Evolutionary conservation across 768 basidiomycete species (phyloP).

Genomic region (Rubroboletus pulcherrimus): DNA sequence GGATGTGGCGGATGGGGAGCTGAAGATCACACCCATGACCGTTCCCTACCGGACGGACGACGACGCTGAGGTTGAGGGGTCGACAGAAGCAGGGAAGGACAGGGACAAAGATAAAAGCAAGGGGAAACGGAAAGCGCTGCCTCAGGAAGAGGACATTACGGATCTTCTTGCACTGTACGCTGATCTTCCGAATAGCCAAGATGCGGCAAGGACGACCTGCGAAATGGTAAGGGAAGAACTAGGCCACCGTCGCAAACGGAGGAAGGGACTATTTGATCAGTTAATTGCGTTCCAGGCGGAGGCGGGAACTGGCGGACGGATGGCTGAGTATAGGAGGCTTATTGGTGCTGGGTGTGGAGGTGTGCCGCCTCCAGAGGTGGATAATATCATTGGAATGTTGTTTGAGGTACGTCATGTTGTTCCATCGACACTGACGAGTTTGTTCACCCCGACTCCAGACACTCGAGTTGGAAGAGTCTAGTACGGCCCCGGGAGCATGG

Average conservation of each 20-base stretch:
- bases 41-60: constrained; percentile 46
- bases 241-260: constrained; percentile 57
- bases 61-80: constrained; percentile 40
- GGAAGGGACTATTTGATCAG: constrained; percentile 69
- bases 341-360: constrained; percentile 91
- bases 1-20: constrained; percentile 55
- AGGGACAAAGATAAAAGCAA: constrained; percentile 48
- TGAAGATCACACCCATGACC: constrained; percentile 44
- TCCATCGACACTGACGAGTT: background rate
- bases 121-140: constrained; percentile 51
- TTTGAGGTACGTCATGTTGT: constrained; percentile 58
- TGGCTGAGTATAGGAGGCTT: constrained; percentile 83
- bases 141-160: constrained; percentile 53
- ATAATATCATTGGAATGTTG: constrained; percentile 78
- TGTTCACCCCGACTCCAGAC: constrained; percentile 44
- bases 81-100: constrained; percentile 31
- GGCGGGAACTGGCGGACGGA: constrained; percentile 83
- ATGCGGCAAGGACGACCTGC: constrained; percentile 51
- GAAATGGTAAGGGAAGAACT: constrained; percentile 64
- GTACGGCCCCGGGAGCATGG: constrained; percentile 47
- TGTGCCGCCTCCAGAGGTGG: constrained; percentile 81
- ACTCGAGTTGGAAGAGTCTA: constrained; percentile 78
- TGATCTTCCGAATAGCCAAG: constrained; percentile 55
- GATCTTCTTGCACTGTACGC: constrained; percentile 60
- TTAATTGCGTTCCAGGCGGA: constrained; percentile 82